Evolutionary conservation across 129 eudicot genomes (phyloP).

Genomic region (Arctium lappa): DNA sequence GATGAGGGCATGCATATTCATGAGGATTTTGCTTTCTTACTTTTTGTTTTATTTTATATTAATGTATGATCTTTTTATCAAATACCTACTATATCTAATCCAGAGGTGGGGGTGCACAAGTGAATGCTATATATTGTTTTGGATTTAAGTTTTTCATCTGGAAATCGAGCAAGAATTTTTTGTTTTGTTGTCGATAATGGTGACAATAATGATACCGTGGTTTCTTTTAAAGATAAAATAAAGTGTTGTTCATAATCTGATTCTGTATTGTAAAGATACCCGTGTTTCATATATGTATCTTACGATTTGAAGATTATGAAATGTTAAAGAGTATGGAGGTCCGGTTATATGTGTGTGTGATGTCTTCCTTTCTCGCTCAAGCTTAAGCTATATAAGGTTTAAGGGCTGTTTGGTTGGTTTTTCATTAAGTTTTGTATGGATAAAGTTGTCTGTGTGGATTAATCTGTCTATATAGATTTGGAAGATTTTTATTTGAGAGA

Average conservation of each 20-base stretch:
- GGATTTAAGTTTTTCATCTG: too few species aligned
- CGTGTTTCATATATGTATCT: not conserved
- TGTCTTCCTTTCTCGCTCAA: not conserved
- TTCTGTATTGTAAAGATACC: not conserved
- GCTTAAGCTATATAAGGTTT: not conserved
- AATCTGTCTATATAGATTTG: too few species aligned
- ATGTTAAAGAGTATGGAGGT: not conserved
- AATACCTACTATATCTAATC: too few species aligned
- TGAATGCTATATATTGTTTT: not conserved
- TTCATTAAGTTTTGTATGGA: too few species aligned
- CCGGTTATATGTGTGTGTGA: not conserved
- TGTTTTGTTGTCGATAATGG: not conserved
- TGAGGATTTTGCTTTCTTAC: constrained; percentile 8
- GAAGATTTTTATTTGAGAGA: too few species aligned
- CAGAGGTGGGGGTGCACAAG: not conserved
- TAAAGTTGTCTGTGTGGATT: too few species aligned
- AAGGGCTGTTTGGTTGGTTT: too few species aligned
- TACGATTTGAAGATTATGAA: not conserved
- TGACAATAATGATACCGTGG: not conserved
- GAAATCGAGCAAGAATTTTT: not conserved
- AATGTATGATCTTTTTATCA: not conserved
- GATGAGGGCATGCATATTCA: constrained; percentile 27
- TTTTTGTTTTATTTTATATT: not conserved
- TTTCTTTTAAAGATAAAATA: not conserved
- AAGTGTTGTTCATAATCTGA: not conserved